These are phyloP conservation scores for Cercophora newfieldiana DNA, from an alignment of 495 filamentous ascomycete genomes.

Conservation along the genomic window DNA sequence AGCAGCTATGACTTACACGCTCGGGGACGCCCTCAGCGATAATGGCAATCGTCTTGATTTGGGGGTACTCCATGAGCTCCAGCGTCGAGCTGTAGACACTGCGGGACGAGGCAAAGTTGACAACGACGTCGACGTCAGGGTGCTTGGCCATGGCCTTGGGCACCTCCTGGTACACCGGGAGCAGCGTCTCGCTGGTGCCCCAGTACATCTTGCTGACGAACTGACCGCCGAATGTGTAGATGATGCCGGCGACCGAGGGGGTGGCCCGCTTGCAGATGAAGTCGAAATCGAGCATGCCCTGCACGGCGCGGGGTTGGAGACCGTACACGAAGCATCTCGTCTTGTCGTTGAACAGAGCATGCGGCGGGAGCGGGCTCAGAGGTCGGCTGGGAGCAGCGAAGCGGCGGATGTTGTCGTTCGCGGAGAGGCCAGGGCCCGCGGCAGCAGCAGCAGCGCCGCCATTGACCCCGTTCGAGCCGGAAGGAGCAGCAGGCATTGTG, in stretches of 20 bases:
- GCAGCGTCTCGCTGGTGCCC: slow-evolving; percentile 98
- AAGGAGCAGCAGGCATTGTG: slow-evolving; percentile 48
- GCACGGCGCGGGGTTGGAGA: slow-evolving; percentile 94
- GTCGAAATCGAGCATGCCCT: slow-evolving; percentile 99
- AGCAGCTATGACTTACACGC: slow-evolving; percentile 62
- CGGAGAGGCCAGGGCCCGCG: slow-evolving; percentile 54
- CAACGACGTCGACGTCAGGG: slow-evolving; percentile 92
- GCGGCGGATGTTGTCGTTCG: slow-evolving; percentile 97
- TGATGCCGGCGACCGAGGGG: slow-evolving; percentile 97
- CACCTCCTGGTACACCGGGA: slow-evolving; percentile 96
- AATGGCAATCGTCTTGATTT: slow-evolving; percentile 97
- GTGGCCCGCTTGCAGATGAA: slow-evolving; percentile 99
- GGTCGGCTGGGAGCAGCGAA: slow-evolving; percentile 92
- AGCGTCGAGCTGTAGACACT: slow-evolving; percentile 97
- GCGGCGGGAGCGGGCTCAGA: slow-evolving; percentile 76
- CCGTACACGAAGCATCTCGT: slow-evolving; percentile 99
- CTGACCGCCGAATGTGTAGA: slow-evolving; percentile 99
- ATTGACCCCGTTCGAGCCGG: slow-evolving; percentile 42
- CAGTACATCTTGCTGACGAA: slow-evolving; percentile 99
- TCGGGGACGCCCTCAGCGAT: slow-evolving; percentile 99
- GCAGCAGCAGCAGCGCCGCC: slow-evolving; percentile 21
- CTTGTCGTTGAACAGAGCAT: slow-evolving; percentile 97
- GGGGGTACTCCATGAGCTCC: slow-evolving; percentile 96
- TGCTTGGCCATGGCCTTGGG: slow-evolving; percentile 96
- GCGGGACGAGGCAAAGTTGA: slow-evolving; percentile 99